These are phyloP conservation scores for Suillus fuscotomentosus DNA, from an alignment of 768 basidiomycete genomes.

Conservation along the genomic window DNA sequence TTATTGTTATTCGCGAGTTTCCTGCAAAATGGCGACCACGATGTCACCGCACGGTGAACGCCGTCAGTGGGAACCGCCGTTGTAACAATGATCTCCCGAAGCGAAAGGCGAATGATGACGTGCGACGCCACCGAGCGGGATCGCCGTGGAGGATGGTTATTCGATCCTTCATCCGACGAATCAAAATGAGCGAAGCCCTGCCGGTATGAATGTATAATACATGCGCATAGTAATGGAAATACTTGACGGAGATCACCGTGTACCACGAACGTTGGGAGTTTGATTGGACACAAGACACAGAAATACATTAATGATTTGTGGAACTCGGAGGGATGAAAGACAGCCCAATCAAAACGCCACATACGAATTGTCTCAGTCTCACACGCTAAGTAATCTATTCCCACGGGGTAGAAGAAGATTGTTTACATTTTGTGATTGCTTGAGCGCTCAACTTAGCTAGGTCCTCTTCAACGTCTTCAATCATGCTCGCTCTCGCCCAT, in stretches of 20 bases:
- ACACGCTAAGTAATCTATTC: constrained; percentile 2
- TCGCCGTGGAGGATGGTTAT: not conserved
- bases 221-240: not conserved
- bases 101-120: not conserved
- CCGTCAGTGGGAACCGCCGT: not conserved
- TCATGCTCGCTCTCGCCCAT: constrained; percentile 53
- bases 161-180: not conserved
- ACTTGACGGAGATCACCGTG: not conserved
- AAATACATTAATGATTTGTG: not conserved
- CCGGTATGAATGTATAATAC: not conserved
- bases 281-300: not conserved
- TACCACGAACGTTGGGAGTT: not conserved
- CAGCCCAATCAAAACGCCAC: not conserved
- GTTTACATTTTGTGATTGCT: constrained; percentile 12
- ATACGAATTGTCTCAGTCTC: not conserved
- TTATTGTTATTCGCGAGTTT: not conserved
- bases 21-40: not conserved
- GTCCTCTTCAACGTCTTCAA: constrained; percentile 15
- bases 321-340: not conserved
- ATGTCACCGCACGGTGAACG: not conserved
- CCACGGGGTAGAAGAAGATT: constrained; percentile 1
- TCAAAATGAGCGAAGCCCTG: not conserved
- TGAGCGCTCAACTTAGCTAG: constrained; percentile 8
- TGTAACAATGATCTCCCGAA: not conserved
- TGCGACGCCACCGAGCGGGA: not conserved